Percentiles rank a stretch among this genome's conserved stretches.
phyloP scores from a whole-genome alignment of 257 asterid species.

The Fraxinus excelsior region DNA sequence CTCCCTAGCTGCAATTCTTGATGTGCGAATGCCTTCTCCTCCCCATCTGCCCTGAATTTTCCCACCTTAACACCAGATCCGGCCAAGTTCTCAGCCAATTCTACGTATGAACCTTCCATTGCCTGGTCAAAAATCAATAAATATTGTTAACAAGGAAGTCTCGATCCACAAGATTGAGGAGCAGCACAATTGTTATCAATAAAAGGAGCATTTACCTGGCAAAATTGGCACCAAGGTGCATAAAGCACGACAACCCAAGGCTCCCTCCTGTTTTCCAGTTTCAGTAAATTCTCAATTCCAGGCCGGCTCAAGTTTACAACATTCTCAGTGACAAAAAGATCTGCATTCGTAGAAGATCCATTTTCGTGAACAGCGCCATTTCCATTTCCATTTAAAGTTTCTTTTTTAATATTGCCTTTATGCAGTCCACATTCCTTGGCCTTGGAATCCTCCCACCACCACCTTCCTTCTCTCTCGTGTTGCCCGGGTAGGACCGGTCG shows the following conservation, averaged over 20 bases:
- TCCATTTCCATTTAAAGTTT: slow-evolving; percentile 30
- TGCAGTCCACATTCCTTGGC: slow-evolving; percentile 63
- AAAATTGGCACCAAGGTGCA: slow-evolving; percentile 64
- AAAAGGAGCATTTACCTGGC: slow-evolving; percentile 45
- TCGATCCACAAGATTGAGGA: not conserved
- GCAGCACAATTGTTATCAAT: not conserved
- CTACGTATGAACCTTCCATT: slow-evolving; percentile 70
- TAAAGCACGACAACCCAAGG: slow-evolving; percentile 51
- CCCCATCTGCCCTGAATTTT: slow-evolving; percentile 78
- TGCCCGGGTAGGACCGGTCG: slow-evolving; percentile 56
- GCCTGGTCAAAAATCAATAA: slow-evolving; percentile 28
- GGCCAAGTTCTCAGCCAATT: slow-evolving; percentile 54
- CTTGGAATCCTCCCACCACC: slow-evolving; percentile 69
- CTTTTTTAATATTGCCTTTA: slow-evolving; percentile 48
- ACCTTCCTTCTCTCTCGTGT: slow-evolving; percentile 59
- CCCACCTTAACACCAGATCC: slow-evolving; percentile 68
- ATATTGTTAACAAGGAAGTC: not conserved
- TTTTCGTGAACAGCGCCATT: slow-evolving; percentile 31
- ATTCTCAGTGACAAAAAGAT: slow-evolving; percentile 32
- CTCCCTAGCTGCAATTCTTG: slow-evolving; percentile 63
- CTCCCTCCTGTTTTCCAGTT: slow-evolving; percentile 40
- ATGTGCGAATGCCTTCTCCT: slow-evolving; percentile 67
- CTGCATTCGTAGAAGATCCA: slow-evolving; percentile 26
- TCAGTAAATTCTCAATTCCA: slow-evolving; percentile 51
- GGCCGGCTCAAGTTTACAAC: slow-evolving; percentile 38